Conservation (phyloP, 305 asterid species). For the Fraxinus nigra region DNA sequence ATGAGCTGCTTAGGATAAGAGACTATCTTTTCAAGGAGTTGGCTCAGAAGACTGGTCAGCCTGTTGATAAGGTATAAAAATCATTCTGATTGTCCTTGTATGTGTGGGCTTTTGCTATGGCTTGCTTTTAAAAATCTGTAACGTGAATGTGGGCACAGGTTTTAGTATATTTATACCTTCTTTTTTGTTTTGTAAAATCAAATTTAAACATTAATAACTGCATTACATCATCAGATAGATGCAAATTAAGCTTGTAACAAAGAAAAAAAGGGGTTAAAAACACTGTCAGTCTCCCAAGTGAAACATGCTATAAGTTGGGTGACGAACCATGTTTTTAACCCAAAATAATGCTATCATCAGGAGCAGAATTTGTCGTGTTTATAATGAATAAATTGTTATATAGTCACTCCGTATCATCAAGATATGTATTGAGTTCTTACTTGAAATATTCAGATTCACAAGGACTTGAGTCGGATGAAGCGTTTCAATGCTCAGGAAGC, state of each 20-base stretch:
- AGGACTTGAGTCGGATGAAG: constrained; percentile 68
- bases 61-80: constrained; percentile 66
- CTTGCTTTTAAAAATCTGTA: neutral
- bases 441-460: constrained; percentile 53
- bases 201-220: neutral
- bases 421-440: constrained; percentile 2
- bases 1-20: constrained; percentile 78
- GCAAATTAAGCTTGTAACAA: neutral
- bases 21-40: constrained; percentile 93
- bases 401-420: neutral
- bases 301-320: neutral
- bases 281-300: neutral
- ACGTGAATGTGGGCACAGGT: neutral
- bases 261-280: neutral
- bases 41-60: constrained; percentile 87
- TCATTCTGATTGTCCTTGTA: neutral
- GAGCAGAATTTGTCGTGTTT: neutral
- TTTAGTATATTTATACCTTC: neutral
- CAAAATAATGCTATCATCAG: neutral
- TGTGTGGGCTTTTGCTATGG: neutral
- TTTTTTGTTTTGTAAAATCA: neutral
- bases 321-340: neutral
- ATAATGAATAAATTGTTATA: neutral
- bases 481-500: constrained; percentile 79
- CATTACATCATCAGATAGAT: neutral